Percentiles rank a stretch among this genome's conserved stretches.
Evolutionary conservation across 352 stramenopile genomes (phyloP).

Genomic region (Pseudoperonospora humuli): DNA sequence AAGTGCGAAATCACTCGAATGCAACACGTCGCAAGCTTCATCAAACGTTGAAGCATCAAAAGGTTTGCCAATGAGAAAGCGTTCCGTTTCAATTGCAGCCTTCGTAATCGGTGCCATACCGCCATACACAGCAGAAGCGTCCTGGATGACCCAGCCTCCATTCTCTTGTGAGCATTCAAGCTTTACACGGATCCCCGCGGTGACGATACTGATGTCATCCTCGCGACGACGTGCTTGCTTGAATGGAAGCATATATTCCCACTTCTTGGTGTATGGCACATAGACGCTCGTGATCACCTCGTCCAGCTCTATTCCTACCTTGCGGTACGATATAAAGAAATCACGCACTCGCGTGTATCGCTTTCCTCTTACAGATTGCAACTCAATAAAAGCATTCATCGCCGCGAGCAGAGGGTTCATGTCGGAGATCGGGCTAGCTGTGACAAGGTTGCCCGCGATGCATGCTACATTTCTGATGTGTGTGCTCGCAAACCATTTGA

Average conservation of each 20-base stretch:
- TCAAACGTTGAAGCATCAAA: constrained; percentile 81
- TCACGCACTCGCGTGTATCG: constrained; percentile 72
- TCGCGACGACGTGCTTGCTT: constrained; percentile 93
- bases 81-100: constrained; percentile 36
- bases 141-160: constrained; percentile 67
- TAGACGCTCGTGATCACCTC: constrained; percentile 91
- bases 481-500: constrained; percentile 95
- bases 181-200: constrained; percentile 85
- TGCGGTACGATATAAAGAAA: constrained; percentile 94
- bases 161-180: constrained; percentile 53
- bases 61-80: constrained; percentile 70
- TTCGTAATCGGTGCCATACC: constrained; percentile 72
- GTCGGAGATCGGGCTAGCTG: constrained; percentile 94
- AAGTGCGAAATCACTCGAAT: constrained; percentile 86
- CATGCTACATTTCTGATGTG: constrained; percentile 96
- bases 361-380: constrained; percentile 29
- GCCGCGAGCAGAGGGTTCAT: constrained; percentile 94
- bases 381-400: constrained; percentile 71
- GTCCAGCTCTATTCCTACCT: constrained; percentile 78
- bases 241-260: constrained; percentile 92
- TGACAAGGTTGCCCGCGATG: constrained; percentile 95
- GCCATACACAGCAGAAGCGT: constrained; percentile 52
- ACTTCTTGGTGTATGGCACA: constrained; percentile 77
- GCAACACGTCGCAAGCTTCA: constrained; percentile 73
- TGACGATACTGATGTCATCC: constrained; percentile 98